These are phyloP conservation scores for Schizosaccharomyces octosporus DNA, from an alignment of 805 yeast genomes.

Conservation along the genomic window DNA sequence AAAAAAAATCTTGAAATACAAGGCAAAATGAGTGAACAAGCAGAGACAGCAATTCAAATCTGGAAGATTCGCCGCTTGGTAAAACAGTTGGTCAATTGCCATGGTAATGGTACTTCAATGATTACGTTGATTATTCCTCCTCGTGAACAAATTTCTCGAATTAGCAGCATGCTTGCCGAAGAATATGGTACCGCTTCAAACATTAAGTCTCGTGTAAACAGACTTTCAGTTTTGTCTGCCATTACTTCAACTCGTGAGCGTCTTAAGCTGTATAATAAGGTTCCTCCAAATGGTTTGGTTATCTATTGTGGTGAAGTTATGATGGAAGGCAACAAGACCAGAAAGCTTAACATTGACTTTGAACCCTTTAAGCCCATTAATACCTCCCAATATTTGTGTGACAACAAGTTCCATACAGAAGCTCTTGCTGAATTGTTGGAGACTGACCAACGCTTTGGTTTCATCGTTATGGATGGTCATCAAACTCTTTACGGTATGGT, in stretches of 20 bases:
- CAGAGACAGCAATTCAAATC: slow-evolving; percentile 91
- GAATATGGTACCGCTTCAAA: slow-evolving; percentile 98
- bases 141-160: slow-evolving; percentile 69
- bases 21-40: slow-evolving; percentile 23
- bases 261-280: slow-evolving; percentile 63
- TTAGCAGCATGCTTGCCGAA: slow-evolving; percentile 79
- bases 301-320: slow-evolving; percentile 95
- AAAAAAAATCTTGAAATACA: not conserved
- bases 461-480: slow-evolving; percentile 98
- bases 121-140: slow-evolving; percentile 85
- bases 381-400: slow-evolving; percentile 88
- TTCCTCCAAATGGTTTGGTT: slow-evolving; percentile 88
- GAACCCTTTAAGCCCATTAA: slow-evolving; percentile 98
- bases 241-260: slow-evolving; percentile 96
- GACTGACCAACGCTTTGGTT: slow-evolving; percentile 88
- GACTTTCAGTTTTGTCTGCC: slow-evolving; percentile 84
- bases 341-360: slow-evolving; percentile 85
- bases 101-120: slow-evolving; percentile 99
- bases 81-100: slow-evolving; percentile 39
- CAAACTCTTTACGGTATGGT: slow-evolving; percentile 89
- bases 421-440: slow-evolving; percentile 82
- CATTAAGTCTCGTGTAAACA: slow-evolving; percentile 90
- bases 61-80: slow-evolving; percentile 80
- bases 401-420: slow-evolving; percentile 94
- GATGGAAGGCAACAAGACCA: slow-evolving; percentile 91